Percentiles rank a stretch among this genome's conserved stretches.
Conservation (phyloP, 805 yeast genomes). For the Suhomyces vadensis region DNA sequence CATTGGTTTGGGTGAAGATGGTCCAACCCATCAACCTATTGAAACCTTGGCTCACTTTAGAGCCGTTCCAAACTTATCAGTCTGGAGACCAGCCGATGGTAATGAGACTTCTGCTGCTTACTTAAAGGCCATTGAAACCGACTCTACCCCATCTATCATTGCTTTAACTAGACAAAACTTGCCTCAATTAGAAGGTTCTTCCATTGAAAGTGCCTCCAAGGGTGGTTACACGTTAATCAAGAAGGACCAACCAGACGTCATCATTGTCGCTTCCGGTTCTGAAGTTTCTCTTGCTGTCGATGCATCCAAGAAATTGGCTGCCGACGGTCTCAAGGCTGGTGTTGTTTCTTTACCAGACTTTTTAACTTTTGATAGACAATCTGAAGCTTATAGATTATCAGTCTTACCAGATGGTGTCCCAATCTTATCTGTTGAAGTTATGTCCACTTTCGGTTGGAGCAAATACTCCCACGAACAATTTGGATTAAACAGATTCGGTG, state of each 20-base stretch:
- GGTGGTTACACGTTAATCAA: slow-evolving; percentile 85
- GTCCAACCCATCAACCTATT: slow-evolving; percentile 92
- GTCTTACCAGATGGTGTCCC: slow-evolving; percentile 96
- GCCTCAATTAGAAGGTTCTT: slow-evolving; percentile 91
- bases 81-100: slow-evolving; percentile 95
- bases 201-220: slow-evolving; percentile 85
- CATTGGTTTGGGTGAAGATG: slow-evolving; percentile 89
- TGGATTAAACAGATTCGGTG: slow-evolving; percentile 95
- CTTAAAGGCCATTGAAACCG: slow-evolving; percentile 60
- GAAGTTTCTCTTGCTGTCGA: slow-evolving; percentile 85
- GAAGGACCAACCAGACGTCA: slow-evolving; percentile 63
- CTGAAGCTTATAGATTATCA: slow-evolving; percentile 73
- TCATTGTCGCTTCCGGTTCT: slow-evolving; percentile 89
- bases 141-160: slow-evolving; percentile 67
- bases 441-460: slow-evolving; percentile 90
- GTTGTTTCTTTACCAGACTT: slow-evolving; percentile 94
- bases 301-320: slow-evolving; percentile 70
- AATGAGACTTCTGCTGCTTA: slow-evolving; percentile 86
- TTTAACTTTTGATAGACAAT: slow-evolving; percentile 83
- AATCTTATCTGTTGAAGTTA: slow-evolving; percentile 89
- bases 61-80: slow-evolving; percentile 78
- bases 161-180: slow-evolving; percentile 85
- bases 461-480: slow-evolving; percentile 95
- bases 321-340: slow-evolving; percentile 68
- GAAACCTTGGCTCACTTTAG: slow-evolving; percentile 86